Evolutionary conservation across 371 early-diverging fungal species (phyloP), one percentile per base, ranked within the genome.

Genomic region (Dichotomocladium elegans): DNA sequence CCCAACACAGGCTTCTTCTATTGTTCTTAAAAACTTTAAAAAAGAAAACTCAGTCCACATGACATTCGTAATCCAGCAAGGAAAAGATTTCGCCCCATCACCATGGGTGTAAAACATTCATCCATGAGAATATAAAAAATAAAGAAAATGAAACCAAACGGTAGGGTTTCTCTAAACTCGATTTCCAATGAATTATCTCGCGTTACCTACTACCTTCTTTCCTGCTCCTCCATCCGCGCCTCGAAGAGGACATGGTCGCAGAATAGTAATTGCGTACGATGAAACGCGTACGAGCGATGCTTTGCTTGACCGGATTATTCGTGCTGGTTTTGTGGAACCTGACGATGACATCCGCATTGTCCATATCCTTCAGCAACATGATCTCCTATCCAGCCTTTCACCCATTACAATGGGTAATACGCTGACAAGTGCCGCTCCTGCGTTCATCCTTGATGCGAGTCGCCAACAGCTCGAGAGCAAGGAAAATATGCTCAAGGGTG

Each of bases 251-350:
- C 1, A 9, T 1, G 43, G 43, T 4, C 42, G 53, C 27, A 28
- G 6, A n/a, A 25, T 52, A 11, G 53, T 52, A 0, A 25, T 52
- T 25, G 53, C 53, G 10, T 52, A 52, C 15, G 53, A 52, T 29
- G 37, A 52, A 14, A 31, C 53, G 12, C 27, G 41, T 8, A 31
- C 41, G 7, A 52, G 44, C 7, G 53, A 52, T 12, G 53, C 53
- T 15, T 12, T 52, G 6, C 42, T 52, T 7, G 53, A 52, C 5
- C 41, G 41, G 17, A 19, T 34, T 3, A 52, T 52, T 43, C 53
- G 53, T 10, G 43, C 53, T 14, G 53, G 53, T 2, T 52, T 56
- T 22, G 11, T 48, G 2, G 37, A 48, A 21, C 46, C 27, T 19
- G 37, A 46, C n/a, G 47, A 41, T 11, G 42, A 41, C 33, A 52